Conservation (phyloP, 805 yeast genomes). For the Candida saitoana region DNA sequence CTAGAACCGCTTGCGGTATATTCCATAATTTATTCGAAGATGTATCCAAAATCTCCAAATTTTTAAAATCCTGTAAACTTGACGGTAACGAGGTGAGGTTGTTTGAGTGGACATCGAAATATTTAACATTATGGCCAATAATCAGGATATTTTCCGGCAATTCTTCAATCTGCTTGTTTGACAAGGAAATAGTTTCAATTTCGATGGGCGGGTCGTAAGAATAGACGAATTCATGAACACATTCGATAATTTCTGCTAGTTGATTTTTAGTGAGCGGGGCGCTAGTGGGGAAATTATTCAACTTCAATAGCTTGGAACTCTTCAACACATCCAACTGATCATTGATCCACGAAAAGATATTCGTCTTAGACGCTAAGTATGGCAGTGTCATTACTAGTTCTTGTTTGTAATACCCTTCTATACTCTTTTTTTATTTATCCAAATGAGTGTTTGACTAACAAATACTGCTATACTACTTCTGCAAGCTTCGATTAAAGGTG, state of each 20-base stretch:
- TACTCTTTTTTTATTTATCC: no score
- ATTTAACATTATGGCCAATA: slow-evolving; percentile 44
- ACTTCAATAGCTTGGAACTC: slow-evolving; percentile 17
- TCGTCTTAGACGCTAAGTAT: slow-evolving; percentile 10
- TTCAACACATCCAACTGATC: slow-evolving; percentile 22
- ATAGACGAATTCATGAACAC: slow-evolving; percentile 17
- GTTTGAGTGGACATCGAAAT: slow-evolving; percentile 66
- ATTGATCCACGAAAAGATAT: slow-evolving; percentile 14
- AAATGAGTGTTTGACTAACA: no score
- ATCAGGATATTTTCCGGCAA: slow-evolving; percentile 47
- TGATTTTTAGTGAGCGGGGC: slow-evolving; percentile 4
- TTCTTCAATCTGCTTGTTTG: slow-evolving; percentile 44
- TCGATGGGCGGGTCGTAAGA: slow-evolving; percentile 22
- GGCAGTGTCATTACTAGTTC: slow-evolving; percentile 9
- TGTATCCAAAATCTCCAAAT: slow-evolving; percentile 63
- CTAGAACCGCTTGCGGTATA: slow-evolving; percentile 43
- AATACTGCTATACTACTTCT: no score
- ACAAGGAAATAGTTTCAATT: slow-evolving; percentile 51
- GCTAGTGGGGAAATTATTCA: slow-evolving; percentile 12
- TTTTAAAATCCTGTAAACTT: slow-evolving; percentile 29
- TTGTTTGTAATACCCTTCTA: no score
- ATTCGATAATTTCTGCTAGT: slow-evolving; percentile 19
- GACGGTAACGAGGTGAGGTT: slow-evolving; percentile 50
- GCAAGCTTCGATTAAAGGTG: no score
- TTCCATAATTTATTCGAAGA: slow-evolving; percentile 50